phyloP scores from a whole-genome alignment of 106 monocot species.

The Acorus calamus region DNA sequence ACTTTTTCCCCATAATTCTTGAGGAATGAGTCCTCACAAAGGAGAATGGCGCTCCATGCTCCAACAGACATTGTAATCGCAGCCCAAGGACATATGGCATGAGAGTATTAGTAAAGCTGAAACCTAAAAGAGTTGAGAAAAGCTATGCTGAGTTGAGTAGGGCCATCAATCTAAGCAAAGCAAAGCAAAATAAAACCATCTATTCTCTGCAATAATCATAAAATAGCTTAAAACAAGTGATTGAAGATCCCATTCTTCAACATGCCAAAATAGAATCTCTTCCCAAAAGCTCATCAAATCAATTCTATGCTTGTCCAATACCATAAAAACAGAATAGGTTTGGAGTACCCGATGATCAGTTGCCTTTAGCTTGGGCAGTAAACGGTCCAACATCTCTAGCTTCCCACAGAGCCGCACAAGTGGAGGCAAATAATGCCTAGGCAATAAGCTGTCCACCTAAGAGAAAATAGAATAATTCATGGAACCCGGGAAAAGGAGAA shows the following conservation, averaged over 20 bases:
- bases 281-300: no score
- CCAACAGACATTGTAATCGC: no score
- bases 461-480: slow-evolving; percentile 1
- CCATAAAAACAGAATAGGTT: not conserved
- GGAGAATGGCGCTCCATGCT: no score
- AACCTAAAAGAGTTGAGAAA: not conserved
- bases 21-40: no score
- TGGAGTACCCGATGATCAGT: slow-evolving; percentile 77
- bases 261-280: not conserved
- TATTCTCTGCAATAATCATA: not conserved
- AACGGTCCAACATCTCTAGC: slow-evolving; percentile 92
- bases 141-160: no score
- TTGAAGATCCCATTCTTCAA: no score
- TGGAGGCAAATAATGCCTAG: slow-evolving; percentile 82
- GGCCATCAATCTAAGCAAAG: no score
- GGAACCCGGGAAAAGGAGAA: not conserved
- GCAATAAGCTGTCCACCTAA: slow-evolving; percentile 75
- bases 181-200: not conserved
- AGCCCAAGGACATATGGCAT: no score
- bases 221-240: not conserved
- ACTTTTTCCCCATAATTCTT: no score
- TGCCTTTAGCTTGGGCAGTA: slow-evolving; percentile 95
- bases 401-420: slow-evolving; percentile 94
- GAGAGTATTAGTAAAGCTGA: no score
- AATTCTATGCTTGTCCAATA: not conserved